These are phyloP conservation scores for Penicillium canescens DNA, from an alignment of 495 filamentous ascomycete species.

Conservation along the genomic window DNA sequence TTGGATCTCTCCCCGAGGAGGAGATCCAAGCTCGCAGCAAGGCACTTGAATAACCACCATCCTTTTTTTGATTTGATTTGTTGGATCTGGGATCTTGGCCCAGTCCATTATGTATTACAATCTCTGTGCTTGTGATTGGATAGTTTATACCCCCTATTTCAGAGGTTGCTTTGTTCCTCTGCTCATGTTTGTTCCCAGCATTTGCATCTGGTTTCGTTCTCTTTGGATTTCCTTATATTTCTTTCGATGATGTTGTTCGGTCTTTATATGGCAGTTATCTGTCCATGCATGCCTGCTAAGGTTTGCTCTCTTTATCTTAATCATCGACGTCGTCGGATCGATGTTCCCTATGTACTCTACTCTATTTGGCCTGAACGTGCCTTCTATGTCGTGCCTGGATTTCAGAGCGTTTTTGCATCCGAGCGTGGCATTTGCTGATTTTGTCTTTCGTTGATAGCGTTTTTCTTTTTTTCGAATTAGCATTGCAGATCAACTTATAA, in stretches of 20 bases:
- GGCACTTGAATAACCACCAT: slow-evolving; percentile 44
- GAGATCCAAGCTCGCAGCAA: slow-evolving; percentile 68
- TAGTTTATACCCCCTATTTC: slow-evolving; percentile 6
- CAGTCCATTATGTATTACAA: slow-evolving; percentile 1
- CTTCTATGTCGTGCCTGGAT: too few species aligned
- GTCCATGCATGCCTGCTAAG: background rate
- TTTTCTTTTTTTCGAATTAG: background rate
- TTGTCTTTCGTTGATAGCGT: background rate
- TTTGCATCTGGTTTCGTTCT: slow-evolving; percentile 5
- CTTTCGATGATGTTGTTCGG: background rate
- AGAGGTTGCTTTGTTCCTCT: slow-evolving; percentile 2
- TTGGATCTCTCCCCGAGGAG: slow-evolving; percentile 82
- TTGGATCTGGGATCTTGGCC: background rate
- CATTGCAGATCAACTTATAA: too few species aligned
- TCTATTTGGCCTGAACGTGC: too few species aligned
- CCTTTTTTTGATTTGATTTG: background rate
- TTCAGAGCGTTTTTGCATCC: slow-evolving; percentile 23
- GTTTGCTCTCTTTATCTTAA: too few species aligned
- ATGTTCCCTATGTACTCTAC: too few species aligned
- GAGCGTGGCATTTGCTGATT: slow-evolving; percentile 10
- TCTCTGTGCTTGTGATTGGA: background rate
- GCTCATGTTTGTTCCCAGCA: slow-evolving; percentile 24
- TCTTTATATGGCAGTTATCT: background rate
- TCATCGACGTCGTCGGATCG: too few species aligned
- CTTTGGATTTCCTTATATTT: background rate